Conservation (phyloP, 2,329 filamentous ascomycete genomes). For the Pseudomassariella vexata region DNA sequence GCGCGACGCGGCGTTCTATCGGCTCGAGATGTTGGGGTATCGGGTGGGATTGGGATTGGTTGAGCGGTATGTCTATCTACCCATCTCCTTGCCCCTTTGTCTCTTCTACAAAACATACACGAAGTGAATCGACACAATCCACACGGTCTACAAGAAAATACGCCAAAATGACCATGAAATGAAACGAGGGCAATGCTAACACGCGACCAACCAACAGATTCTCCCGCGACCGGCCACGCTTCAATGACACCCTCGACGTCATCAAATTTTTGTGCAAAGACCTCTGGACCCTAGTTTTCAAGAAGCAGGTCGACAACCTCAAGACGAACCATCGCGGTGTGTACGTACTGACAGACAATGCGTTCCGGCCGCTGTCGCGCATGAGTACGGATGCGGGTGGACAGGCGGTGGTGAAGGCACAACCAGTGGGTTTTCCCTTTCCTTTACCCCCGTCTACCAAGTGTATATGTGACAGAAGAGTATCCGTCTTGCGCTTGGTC, state of each 20-base stretch:
- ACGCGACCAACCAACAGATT: slow-evolving; percentile 46
- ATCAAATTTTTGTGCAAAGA: slow-evolving; percentile 99
- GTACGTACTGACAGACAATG: slow-evolving; percentile 90
- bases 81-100: slow-evolving; percentile 1
- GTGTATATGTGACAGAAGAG: too few species aligned
- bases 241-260: slow-evolving; percentile 86
- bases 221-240: slow-evolving; percentile 76
- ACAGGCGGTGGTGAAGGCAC: slow-evolving; percentile 67
- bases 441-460: slow-evolving; percentile 4
- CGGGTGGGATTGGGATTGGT: slow-evolving; percentile 87
- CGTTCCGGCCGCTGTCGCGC: slow-evolving; percentile 79
- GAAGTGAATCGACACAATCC: too few species aligned
- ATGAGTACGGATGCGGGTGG: slow-evolving; percentile 81
- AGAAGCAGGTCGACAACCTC: slow-evolving; percentile 96
- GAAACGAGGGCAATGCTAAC: neutral
- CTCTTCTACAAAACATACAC: too few species aligned
- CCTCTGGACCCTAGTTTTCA: slow-evolving; percentile 88
- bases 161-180: too few species aligned
- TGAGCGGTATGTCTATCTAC: slow-evolving; percentile 60
- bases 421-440: slow-evolving; percentile 57
- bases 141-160: too few species aligned
- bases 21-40: slow-evolving; percentile 81
- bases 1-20: slow-evolving; percentile 76
- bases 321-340: slow-evolving; percentile 98
- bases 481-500: neutral